Conservation (phyloP, 1,284 basidiomycete genomes). For the Tremellales sp. region DNA sequence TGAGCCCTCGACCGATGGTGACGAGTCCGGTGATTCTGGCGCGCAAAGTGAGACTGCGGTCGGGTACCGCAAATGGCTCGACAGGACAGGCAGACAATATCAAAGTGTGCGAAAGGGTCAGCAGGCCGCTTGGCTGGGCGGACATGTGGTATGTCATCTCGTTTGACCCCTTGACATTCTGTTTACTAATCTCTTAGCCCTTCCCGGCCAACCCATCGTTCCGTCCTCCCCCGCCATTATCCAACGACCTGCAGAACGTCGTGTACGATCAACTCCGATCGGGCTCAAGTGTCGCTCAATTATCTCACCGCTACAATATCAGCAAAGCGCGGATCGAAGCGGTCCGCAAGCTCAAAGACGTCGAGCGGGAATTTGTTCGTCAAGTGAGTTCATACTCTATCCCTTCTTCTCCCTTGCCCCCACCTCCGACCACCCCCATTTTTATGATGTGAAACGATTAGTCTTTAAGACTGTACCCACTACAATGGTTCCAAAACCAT, state of each 20-base stretch:
- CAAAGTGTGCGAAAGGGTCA: constrained; percentile 18
- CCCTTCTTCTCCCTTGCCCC: background rate
- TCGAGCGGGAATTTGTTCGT: constrained; percentile 40
- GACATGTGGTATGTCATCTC: constrained; percentile 31
- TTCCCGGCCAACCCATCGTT: constrained; percentile 45
- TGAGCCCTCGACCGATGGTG: too few relatives aligned
- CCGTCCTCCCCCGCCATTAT: constrained; percentile 45
- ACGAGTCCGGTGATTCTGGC: background rate
- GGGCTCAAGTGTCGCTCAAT: constrained; percentile 26
- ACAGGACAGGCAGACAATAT: constrained; percentile 21
- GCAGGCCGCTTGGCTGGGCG: constrained; percentile 45
- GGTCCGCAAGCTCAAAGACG: constrained; percentile 42
- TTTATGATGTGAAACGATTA: constrained; percentile 49
- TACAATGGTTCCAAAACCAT: constrained; percentile 45
- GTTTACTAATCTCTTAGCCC: constrained; percentile 28
- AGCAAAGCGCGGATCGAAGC: constrained; percentile 45
- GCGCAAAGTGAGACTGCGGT: background rate
- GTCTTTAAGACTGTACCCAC: constrained; percentile 49
- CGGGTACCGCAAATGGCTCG: constrained; percentile 25
- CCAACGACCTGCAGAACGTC: constrained; percentile 34
- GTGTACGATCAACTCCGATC: constrained; percentile 26
- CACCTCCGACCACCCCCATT: constrained; percentile 8
- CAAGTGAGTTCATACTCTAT: constrained; percentile 34
- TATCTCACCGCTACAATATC: constrained; percentile 39
- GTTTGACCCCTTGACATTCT: background rate